Base-by-base conservation (phyloP, 1,284 basidiomycete species). In the Sanguinoderma infundibulare region DNA sequence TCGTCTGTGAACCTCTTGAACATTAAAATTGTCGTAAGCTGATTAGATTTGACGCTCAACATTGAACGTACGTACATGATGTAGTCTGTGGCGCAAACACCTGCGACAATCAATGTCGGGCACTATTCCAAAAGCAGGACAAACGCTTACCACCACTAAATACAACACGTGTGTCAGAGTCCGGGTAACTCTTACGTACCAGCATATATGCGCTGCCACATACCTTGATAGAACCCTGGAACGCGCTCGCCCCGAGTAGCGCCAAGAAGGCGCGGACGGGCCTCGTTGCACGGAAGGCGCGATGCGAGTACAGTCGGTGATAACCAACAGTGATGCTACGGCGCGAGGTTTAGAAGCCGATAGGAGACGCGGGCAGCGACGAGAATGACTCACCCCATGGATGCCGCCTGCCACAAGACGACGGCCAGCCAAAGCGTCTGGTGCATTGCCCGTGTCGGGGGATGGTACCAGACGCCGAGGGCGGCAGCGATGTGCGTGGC, bases 231-330 rank as follows among this genome's bases (percentile, higher is more conserved):
- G 82, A 84, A 1, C 87, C 87, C 67, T 89, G 86, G 66, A 86
- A 91, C 0, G 86, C 92, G 56, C 88, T 84, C 9, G 87, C 86
- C 0, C 91, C 91, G 68, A 92, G 77, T 22, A 83, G 75, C 24
- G 90, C 86, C 30, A 94, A 75, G 22, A 83, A 72, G 14, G 87
- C 65, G 8, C 90, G 81, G 28, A 91, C 82, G 4, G 78, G 78
- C 10, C 83, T 64, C 0, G 77, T 76, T 2, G 91, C 90, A 9
- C 81, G 80, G 73, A 91, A 92, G 0, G 90, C 82, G 2, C 84
- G 81, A 70, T 93, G 91, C 3, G 89, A 90, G 77, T 90, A 92
- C 22, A 93, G 75, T 28, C 91, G 81, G 70, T 93, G 91, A 72
- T 93, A 92, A 2, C 91, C 91, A 69, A 90, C 80, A 0, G 89